Evolutionary conservation across 495 filamentous ascomycete species (phyloP).

Genomic region (Penicillium simplicissimum): DNA sequence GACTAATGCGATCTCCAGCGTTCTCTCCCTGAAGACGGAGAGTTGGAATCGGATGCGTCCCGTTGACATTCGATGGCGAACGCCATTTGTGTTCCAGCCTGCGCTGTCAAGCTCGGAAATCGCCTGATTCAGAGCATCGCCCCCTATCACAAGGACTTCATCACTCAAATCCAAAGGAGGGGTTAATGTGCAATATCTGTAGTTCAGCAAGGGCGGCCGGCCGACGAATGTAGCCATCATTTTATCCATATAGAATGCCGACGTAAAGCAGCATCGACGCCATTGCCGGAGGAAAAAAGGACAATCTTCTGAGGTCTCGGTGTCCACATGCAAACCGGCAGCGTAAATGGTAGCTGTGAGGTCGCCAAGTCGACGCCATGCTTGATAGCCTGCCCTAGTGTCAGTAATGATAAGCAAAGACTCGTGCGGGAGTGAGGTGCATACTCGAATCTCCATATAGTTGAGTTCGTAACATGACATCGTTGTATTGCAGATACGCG

Average conservation of each 20-base stretch:
- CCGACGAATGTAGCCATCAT: slow-evolving; percentile 55
- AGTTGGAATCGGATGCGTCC: slow-evolving; percentile 53
- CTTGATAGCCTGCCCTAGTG: slow-evolving; percentile 41
- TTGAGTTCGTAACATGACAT: slow-evolving; percentile 47
- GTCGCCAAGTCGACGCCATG: slow-evolving; percentile 56
- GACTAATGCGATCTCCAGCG: slow-evolving; percentile 59
- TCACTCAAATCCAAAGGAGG: slow-evolving; percentile 60
- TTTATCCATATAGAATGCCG: slow-evolving; percentile 55
- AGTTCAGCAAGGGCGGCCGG: slow-evolving; percentile 56
- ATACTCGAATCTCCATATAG: slow-evolving; percentile 54
- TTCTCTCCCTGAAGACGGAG: slow-evolving; percentile 53
- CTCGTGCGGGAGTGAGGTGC: slow-evolving; percentile 14
- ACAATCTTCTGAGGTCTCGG: slow-evolving; percentile 39
- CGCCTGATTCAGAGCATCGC: slow-evolving; percentile 40
- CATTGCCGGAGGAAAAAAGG: slow-evolving; percentile 55
- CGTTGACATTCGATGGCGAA: slow-evolving; percentile 40
- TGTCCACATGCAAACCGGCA: slow-evolving; percentile 58
- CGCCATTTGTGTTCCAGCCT: slow-evolving; percentile 55
- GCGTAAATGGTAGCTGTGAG: slow-evolving; percentile 55
- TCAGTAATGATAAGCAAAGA: slow-evolving; percentile 9
- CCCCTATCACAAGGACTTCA: slow-evolving; percentile 49
- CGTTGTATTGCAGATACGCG: slow-evolving; percentile 45
- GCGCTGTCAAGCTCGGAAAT: slow-evolving; percentile 47
- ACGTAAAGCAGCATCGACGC: slow-evolving; percentile 53
- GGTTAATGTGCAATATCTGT: slow-evolving; percentile 55